These are phyloP conservation scores for Curvularia hawaiiensis DNA, from an alignment of 2,329 filamentous ascomycete genomes.

Conservation along the genomic window DNA sequence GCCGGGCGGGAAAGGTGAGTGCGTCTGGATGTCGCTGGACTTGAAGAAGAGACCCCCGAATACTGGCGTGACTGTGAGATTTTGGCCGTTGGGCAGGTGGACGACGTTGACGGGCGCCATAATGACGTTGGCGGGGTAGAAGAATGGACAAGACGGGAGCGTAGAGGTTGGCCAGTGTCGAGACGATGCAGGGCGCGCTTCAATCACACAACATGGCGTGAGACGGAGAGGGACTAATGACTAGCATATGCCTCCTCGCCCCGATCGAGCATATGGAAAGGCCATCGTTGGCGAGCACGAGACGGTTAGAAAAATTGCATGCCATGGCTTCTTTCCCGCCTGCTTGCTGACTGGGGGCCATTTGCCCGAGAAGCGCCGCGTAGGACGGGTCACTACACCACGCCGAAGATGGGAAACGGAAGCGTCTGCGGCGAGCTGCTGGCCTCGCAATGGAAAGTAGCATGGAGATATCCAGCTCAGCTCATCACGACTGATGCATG, in stretches of 20 bases:
- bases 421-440: not conserved
- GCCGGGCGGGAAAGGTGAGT: conserved; percentile 76
- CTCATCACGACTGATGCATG: not conserved
- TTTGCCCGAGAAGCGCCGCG: conserved; percentile 19
- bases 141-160: conserved; percentile 2
- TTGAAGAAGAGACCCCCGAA: conserved; percentile 95
- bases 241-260: not conserved
- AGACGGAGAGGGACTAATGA: conserved; percentile 7
- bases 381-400: conserved; percentile 18
- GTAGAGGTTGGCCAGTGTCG: conserved; percentile 3
- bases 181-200: conserved; percentile 8
- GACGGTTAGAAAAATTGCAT: conserved; percentile 26
- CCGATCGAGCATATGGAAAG: not conserved
- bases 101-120: conserved; percentile 57
- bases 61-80: conserved; percentile 78
- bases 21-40: conserved; percentile 71
- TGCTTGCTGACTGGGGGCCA: conserved; percentile 10
- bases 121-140: conserved; percentile 37
- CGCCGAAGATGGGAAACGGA: not conserved
- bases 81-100: conserved; percentile 86
- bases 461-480: not conserved
- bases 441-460: not conserved
- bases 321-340: conserved; percentile 10
- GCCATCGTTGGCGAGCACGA: conserved; percentile 14
- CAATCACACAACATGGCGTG: conserved; percentile 28